Percentiles rank a stretch among this genome's conserved stretches.
phyloP scores from a whole-genome alignment of 495 filamentous ascomycete genomes.

The Durotheca rogersii region DNA sequence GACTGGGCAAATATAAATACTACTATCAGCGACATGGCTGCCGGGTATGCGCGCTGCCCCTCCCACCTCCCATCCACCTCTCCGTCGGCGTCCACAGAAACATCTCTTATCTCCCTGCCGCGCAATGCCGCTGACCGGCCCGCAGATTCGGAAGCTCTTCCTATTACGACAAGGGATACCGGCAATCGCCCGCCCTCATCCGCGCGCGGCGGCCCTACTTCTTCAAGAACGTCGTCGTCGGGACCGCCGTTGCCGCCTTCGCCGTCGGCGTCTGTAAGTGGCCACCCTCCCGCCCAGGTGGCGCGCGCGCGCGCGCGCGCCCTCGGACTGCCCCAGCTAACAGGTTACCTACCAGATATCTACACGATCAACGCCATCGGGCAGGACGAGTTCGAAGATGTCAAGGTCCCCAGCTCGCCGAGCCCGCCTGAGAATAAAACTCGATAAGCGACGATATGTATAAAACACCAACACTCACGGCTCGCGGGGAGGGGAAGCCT shows the following conservation, averaged over 20 bases:
- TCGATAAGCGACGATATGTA: conserved; percentile 18
- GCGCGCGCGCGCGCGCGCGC: no score
- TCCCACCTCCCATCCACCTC: no score
- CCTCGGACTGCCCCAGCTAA: no score
- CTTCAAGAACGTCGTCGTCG: conserved; percentile 80
- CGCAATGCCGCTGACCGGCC: conserved; percentile 3
- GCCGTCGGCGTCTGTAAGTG: conserved; percentile 78
- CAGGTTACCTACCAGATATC: conserved; percentile 57
- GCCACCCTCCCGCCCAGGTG: not conserved
- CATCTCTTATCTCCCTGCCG: not conserved
- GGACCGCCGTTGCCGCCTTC: conserved; percentile 66
- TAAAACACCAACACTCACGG: not conserved
- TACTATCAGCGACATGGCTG: not conserved
- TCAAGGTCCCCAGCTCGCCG: conserved; percentile 76
- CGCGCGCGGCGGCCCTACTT: conserved; percentile 90
- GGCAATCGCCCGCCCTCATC: conserved; percentile 78
- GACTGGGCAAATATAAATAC: not conserved
- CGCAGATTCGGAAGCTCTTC: conserved; percentile 50
- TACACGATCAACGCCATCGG: conserved; percentile 88
- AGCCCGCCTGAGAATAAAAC: conserved; percentile 45
- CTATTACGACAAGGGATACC: conserved; percentile 86
- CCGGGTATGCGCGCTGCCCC: no score
- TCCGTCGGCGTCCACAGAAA: no score
- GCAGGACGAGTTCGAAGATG: conserved; percentile 98
- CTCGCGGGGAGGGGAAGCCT: no score